phyloP scores from a whole-genome alignment of 2,329 filamentous ascomycete genomes.

The Lecanicillium sp. region DNA sequence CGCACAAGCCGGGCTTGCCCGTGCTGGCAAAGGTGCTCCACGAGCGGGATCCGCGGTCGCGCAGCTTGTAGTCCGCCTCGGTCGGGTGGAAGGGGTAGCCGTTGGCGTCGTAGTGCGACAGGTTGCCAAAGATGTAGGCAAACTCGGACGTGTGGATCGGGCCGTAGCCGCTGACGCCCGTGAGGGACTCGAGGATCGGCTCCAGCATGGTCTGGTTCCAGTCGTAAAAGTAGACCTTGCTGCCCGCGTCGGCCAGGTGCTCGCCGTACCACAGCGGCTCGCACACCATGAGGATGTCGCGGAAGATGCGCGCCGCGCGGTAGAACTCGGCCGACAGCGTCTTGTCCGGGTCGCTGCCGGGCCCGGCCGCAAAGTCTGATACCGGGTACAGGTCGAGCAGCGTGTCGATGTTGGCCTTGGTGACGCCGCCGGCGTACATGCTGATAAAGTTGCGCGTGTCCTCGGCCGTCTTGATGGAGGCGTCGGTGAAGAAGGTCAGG shows the following conservation, averaged over 20 bases:
- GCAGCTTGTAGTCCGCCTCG: constrained; percentile 29
- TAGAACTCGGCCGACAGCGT: constrained; percentile 38
- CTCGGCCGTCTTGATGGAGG: constrained; percentile 26
- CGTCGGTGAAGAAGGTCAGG: constrained; percentile 32
- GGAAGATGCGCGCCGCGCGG: constrained; percentile 38
- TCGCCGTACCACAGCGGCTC: constrained; percentile 34
- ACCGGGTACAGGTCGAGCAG: constrained; percentile 44
- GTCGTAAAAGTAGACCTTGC: constrained; percentile 38
- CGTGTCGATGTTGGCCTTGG: constrained; percentile 22
- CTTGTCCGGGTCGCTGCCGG: constrained; percentile 16
- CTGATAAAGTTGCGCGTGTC: constrained; percentile 32
- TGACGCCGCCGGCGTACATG: constrained; percentile 29
- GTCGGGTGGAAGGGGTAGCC: constrained; percentile 25
- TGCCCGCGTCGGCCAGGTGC: constrained; percentile 27
- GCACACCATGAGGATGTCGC: constrained; percentile 45
- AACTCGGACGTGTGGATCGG: constrained; percentile 42
- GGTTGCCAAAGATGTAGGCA: constrained; percentile 39
- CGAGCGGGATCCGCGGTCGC: constrained; percentile 27
- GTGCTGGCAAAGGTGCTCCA: constrained; percentile 36
- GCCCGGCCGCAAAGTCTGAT: constrained; percentile 28
- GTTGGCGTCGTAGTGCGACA: constrained; percentile 30
- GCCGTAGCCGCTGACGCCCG: constrained; percentile 29
- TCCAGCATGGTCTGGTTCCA: constrained; percentile 49
- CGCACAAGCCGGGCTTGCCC: constrained; percentile 22
- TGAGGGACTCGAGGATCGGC: constrained; percentile 24